Percentiles rank a stretch among this genome's conserved stretches.
These are phyloP conservation scores for Carex scoparia DNA, from an alignment of 176 grass and related monocot species.

Conservation along the genomic window DNA sequence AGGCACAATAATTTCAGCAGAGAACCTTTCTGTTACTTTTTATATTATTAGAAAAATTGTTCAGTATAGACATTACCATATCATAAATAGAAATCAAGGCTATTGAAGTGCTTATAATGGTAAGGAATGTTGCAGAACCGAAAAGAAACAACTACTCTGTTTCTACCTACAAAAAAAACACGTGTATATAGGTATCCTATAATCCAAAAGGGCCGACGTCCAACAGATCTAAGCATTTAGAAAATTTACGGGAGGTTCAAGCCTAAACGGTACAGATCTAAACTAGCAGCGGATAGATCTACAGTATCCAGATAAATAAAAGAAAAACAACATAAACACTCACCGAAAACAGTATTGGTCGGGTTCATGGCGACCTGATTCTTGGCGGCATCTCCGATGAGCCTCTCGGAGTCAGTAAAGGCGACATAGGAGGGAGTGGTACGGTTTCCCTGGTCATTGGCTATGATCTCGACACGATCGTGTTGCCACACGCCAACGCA, in stretches of 20 bases:
- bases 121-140: not conserved
- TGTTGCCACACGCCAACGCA: slow-evolving; percentile 11
- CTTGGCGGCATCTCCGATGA: slow-evolving; percentile 42
- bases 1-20: not conserved
- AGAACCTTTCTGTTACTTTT: not conserved
- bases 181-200: no score
- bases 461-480: slow-evolving; percentile 4
- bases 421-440: slow-evolving; percentile 5
- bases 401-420: slow-evolving; percentile 20
- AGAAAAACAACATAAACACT: not conserved
- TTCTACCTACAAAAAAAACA: not conserved
- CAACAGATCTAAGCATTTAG: no score
- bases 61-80: not conserved
- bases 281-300: not conserved
- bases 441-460: slow-evolving; percentile 4
- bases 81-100: not conserved
- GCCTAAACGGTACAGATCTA: no score
- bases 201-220: no score
- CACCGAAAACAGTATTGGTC: slow-evolving; percentile 43
- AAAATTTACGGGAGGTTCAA: no score
- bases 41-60: not conserved
- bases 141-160: not conserved
- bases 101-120: not conserved
- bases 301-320: not conserved
- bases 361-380: slow-evolving; percentile 55